Conservation (phyloP, 768 basidiomycete genomes). For the Boletus vermiculosoides region DNA sequence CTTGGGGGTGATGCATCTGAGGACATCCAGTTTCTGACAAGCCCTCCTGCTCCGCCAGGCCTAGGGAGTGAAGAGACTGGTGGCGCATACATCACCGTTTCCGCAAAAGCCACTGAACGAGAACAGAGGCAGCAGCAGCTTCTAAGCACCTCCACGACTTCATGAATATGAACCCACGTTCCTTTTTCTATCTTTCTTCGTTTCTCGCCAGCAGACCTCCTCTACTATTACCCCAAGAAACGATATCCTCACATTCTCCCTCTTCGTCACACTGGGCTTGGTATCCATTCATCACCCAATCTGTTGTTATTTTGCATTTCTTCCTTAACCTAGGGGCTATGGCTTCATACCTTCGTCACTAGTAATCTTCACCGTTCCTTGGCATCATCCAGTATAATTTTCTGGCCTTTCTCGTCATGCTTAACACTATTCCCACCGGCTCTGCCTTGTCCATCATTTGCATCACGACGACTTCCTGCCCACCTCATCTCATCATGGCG, state of each 20-base stretch:
- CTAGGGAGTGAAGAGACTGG: conserved; percentile 69
- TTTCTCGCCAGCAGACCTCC: conserved; percentile 22
- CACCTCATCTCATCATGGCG: conserved; percentile 22
- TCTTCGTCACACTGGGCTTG: conserved; percentile 20
- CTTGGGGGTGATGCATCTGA: conserved; percentile 72
- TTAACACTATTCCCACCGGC: conserved; percentile 24
- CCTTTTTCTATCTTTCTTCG: not conserved
- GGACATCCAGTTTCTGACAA: conserved; percentile 54
- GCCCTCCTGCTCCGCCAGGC: conserved; percentile 69
- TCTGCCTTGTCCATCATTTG: conserved; percentile 24
- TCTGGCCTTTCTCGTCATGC: conserved; percentile 24
- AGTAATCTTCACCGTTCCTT: conserved; percentile 31
- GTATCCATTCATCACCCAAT: conserved; percentile 23
- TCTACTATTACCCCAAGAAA: conserved; percentile 27
- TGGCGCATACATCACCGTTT: conserved; percentile 84
- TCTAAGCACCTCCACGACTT: conserved; percentile 25
- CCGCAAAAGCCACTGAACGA: conserved; percentile 75
- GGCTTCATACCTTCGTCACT: conserved; percentile 31
- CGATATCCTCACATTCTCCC: conserved; percentile 28
- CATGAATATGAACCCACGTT: conserved; percentile 28
- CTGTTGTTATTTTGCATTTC: conserved; percentile 23
- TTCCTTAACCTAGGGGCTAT: conserved; percentile 16
- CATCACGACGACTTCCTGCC: conserved; percentile 28
- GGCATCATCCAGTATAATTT: conserved; percentile 31
- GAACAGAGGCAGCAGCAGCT: conserved; percentile 35